These are phyloP conservation scores for Alternaria dauci DNA, from an alignment of 2,329 filamentous ascomycete genomes.

Conservation along the genomic window DNA sequence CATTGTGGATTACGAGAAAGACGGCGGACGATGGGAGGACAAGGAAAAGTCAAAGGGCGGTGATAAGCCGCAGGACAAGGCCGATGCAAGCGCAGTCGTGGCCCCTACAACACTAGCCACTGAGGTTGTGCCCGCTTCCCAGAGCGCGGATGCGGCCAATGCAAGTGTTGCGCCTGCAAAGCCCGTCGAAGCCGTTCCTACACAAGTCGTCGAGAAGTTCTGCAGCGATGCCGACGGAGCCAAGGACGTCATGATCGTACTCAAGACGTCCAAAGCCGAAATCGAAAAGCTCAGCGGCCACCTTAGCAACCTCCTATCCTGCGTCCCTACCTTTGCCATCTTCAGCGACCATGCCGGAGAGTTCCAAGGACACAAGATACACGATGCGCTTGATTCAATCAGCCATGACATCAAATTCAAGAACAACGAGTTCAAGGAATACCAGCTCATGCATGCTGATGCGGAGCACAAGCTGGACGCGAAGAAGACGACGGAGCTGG, in stretches of 20 bases:
- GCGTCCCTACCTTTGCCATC: slow-evolving; percentile 64
- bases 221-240: slow-evolving; percentile 45
- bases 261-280: slow-evolving; percentile 68
- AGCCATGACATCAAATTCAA: slow-evolving; percentile 39
- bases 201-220: slow-evolving; percentile 17
- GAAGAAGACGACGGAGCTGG: slow-evolving; percentile 59
- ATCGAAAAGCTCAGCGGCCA: slow-evolving; percentile 65
- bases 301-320: slow-evolving; percentile 63
- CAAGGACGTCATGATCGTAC: slow-evolving; percentile 63
- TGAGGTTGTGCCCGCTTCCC: slow-evolving; percentile 5
- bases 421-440: slow-evolving; percentile 61
- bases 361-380: slow-evolving; percentile 59
- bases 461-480: slow-evolving; percentile 52
- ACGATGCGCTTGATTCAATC: slow-evolving; percentile 61
- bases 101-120: slow-evolving; percentile 21
- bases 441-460: slow-evolving; percentile 58
- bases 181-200: slow-evolving; percentile 3
- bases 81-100: slow-evolving; percentile 2
- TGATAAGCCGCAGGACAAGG: background rate
- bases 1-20: slow-evolving; percentile 24
- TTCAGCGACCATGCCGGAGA: slow-evolving; percentile 66
- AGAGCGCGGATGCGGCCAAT: slow-evolving; percentile 6
- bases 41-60: slow-evolving; percentile 16
- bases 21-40: slow-evolving; percentile 33
- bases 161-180: slow-evolving; percentile 1